A percentile compares a stretch with the other conserved stretches of the same genome.
Evolutionary conservation across 208 protist species (phyloP).

Genomic region (Leishmania amazonensis): DNA sequence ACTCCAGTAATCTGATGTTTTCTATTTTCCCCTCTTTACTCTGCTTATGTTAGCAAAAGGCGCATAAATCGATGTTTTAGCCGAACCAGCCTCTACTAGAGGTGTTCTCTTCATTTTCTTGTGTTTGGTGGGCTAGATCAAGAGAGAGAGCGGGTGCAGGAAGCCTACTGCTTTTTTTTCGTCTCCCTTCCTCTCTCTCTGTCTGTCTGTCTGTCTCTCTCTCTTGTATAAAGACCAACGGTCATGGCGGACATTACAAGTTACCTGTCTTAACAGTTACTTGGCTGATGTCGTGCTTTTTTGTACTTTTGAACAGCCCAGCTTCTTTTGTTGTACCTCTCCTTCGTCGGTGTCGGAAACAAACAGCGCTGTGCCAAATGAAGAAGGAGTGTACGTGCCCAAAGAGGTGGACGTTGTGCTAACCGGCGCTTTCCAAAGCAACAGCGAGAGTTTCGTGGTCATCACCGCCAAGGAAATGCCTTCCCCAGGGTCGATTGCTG

Average conservation of each 20-base stretch:
- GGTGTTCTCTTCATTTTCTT: not conserved
- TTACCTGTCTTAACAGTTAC: not conserved
- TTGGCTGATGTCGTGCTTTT: not conserved
- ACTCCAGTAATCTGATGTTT: not conserved
- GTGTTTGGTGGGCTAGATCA: not conserved
- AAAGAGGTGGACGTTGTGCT: not conserved
- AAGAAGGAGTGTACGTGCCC: not conserved
- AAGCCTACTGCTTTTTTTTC: not conserved
- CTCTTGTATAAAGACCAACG: not conserved
- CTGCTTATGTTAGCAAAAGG: not conserved
- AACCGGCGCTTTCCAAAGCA: not conserved
- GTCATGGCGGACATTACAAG: not conserved
- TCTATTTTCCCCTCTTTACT: not conserved
- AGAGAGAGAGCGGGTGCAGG: not conserved
- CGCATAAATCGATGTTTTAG: not conserved
- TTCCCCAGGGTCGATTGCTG: not conserved
- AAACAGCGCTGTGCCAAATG: not conserved
- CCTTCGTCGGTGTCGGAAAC: not conserved
- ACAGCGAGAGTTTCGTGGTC: not conserved
- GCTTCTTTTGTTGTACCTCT: not conserved
- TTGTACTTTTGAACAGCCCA: not conserved
- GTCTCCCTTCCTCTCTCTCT: not conserved
- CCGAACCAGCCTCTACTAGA: not conserved
- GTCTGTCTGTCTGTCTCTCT: not conserved
- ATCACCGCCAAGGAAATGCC: not conserved